A percentile compares a stretch with the other conserved stretches of the same genome.
Evolutionary conservation across 192 early-diverging fungal species (phyloP).

Genomic region (Linnemannia exigua): DNA sequence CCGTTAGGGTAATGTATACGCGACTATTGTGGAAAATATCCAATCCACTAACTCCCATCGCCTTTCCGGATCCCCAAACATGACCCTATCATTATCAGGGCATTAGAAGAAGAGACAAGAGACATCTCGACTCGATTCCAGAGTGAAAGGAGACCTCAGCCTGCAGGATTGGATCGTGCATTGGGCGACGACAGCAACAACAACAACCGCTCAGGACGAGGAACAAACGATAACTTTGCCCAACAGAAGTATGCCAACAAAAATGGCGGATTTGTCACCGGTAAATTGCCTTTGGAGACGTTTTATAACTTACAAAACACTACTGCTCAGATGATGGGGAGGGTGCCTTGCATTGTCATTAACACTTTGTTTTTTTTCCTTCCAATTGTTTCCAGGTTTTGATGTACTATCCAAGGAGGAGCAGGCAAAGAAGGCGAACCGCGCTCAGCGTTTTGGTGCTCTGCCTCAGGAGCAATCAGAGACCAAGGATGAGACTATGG

Average conservation of each 20-base stretch:
- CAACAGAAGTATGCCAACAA: slow-evolving; percentile 36
- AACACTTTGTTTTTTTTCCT: not conserved
- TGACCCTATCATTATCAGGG: slow-evolving; percentile 2
- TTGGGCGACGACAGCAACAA: slow-evolving; percentile 14
- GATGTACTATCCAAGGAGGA: slow-evolving; percentile 51
- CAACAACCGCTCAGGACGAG: slow-evolving; percentile 5
- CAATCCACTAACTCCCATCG: not conserved
- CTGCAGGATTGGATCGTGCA: slow-evolving; percentile 41
- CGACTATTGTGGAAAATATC: not conserved
- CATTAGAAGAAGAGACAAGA: slow-evolving; percentile 37
- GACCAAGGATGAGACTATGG: slow-evolving; percentile 21
- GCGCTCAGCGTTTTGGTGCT: slow-evolving; percentile 41
- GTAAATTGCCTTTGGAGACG: slow-evolving; percentile 3
- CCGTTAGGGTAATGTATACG: too few species aligned
- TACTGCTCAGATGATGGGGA: too few species aligned
- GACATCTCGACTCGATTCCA: slow-evolving; percentile 43
- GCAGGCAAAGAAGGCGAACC: slow-evolving; percentile 37
- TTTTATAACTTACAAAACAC: not conserved
- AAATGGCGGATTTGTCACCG: slow-evolving; percentile 45
- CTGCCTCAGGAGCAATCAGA: not conserved
- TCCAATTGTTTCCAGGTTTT: slow-evolving; percentile 29
- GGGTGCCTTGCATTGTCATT: not conserved
- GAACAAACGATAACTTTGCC: not conserved
- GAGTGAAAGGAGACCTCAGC: slow-evolving; percentile 35
- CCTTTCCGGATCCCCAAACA: not conserved